Evolutionary conservation across 2,329 filamentous ascomycete genomes (phyloP).

Genomic region (Sporothrix euskadiensis): DNA sequence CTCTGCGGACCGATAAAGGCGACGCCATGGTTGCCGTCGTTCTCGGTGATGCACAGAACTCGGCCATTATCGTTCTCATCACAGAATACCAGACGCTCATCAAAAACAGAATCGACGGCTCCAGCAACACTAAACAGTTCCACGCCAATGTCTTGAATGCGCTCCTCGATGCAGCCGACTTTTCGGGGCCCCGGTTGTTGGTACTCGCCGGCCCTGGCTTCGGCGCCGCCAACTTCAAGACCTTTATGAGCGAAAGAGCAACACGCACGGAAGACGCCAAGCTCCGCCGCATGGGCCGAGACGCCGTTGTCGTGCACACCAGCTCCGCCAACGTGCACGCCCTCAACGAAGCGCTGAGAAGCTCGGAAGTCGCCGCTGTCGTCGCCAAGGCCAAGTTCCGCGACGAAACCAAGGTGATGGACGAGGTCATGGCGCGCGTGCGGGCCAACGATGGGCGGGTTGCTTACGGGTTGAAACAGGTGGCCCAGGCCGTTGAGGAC

Average conservation of each 20-base stretch:
- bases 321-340: constrained; percentile 85
- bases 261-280: constrained; percentile 64
- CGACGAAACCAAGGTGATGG: constrained; percentile 79
- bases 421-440: constrained; percentile 75
- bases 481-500: constrained; percentile 78
- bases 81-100: constrained; percentile 77
- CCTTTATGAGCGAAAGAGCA: constrained; percentile 66
- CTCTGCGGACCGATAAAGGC: constrained; percentile 73
- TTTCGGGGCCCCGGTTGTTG: constrained; percentile 67
- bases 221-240: constrained; percentile 75
- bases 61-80: constrained; percentile 77
- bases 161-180: constrained; percentile 75
- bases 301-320: constrained; percentile 75
- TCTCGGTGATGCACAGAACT: constrained; percentile 76
- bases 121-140: constrained; percentile 73
- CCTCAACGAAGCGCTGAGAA: constrained; percentile 82
- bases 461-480: constrained; percentile 84
- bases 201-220: constrained; percentile 89
- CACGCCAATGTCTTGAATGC: constrained; percentile 75
- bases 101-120: constrained; percentile 67
- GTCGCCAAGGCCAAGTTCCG: constrained; percentile 87
- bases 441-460: constrained; percentile 83
- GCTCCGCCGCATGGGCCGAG: constrained; percentile 61
- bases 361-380: constrained; percentile 71
- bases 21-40: constrained; percentile 87